Evolutionary conservation across 2,329 filamentous ascomycete species (phyloP).

Genomic region (Ceratocystis cubensis): DNA sequence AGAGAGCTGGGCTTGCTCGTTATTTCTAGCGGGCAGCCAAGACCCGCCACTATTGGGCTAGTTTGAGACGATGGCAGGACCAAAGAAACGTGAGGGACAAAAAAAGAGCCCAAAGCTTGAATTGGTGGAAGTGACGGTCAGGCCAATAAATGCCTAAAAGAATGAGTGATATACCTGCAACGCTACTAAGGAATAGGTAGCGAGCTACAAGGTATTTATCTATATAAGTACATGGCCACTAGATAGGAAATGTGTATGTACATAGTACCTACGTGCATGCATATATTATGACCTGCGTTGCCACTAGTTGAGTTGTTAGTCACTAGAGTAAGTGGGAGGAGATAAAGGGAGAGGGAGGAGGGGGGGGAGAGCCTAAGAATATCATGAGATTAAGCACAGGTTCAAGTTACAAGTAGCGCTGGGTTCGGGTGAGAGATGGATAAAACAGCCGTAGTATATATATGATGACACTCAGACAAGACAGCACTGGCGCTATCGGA

Average conservation of each 20-base stretch:
- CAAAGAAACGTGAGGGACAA: neutral
- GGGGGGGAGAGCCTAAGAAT: neutral
- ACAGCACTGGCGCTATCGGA: neutral
- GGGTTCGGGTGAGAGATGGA: neutral
- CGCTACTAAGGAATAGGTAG: neutral
- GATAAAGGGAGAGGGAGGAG: neutral
- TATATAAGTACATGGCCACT: neutral
- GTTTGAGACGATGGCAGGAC: neutral
- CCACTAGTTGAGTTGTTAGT: neutral
- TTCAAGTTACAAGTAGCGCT: neutral
- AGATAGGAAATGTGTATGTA: neutral
- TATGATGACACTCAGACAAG: slow-evolving; percentile 2
- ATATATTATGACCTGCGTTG: slow-evolving; percentile 4
- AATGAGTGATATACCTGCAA: slow-evolving; percentile 5
- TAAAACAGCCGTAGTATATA: neutral
- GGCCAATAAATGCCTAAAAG: slow-evolving; percentile 2
- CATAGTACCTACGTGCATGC: neutral
- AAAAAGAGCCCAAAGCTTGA: slow-evolving; percentile 3
- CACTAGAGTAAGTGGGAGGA: neutral
- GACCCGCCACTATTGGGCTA: slow-evolving; percentile 5
- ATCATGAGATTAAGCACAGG: neutral
- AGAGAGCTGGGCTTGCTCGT: neutral
- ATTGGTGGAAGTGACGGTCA: neutral
- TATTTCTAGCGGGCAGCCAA: neutral
- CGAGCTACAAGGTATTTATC: neutral